phyloP scores from a whole-genome alignment of 306 rosid species.

The Acacia confusa region DNA sequence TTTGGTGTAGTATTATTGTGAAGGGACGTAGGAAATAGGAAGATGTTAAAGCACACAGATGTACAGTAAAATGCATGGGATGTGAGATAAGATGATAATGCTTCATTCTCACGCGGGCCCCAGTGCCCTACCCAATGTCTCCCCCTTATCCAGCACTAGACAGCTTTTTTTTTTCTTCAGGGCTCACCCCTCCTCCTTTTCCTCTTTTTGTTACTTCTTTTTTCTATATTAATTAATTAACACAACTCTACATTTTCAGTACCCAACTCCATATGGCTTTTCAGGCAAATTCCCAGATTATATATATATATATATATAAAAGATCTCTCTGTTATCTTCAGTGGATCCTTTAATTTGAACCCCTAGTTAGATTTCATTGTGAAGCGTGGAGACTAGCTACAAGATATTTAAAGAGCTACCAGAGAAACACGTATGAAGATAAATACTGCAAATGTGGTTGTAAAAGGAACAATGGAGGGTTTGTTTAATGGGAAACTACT shows the following conservation, averaged over 20 bases:
- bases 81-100: constrained; percentile 35
- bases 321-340: background rate
- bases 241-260: background rate
- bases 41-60: constrained; percentile 32
- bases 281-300: background rate
- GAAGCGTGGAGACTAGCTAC: background rate
- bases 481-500: too few species aligned
- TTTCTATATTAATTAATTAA: background rate
- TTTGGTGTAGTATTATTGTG: too few species aligned
- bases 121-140: constrained; percentile 66
- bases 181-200: constrained; percentile 28
- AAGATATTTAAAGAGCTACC: background rate
- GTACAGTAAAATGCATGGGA: constrained; percentile 43
- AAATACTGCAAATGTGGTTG: background rate
- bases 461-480: constrained; percentile 21
- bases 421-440: background rate
- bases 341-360: background rate
- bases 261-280: background rate
- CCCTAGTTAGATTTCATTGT: background rate
- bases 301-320: background rate
- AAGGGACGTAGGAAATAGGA: constrained; percentile 14
- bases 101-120: constrained; percentile 64
- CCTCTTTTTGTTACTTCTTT: constrained; percentile 26
- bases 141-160: constrained; percentile 62
- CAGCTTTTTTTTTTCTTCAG: constrained; percentile 62